These are phyloP conservation scores for Torulaspora microellipsoides DNA, from an alignment of 805 yeast genomes.

Conservation along the genomic window DNA sequence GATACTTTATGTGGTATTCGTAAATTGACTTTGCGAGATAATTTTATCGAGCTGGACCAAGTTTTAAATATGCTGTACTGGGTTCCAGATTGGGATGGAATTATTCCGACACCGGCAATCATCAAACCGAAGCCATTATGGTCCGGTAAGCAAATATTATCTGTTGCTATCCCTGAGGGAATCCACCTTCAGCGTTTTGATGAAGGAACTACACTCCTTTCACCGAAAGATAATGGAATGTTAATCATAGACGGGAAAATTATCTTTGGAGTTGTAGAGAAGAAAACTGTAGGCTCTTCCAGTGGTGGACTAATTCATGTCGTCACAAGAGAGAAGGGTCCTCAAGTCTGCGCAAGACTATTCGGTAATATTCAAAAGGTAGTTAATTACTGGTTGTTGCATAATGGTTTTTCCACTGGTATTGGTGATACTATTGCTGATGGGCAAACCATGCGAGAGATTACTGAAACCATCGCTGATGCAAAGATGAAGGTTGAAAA, in stretches of 20 bases:
- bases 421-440: conserved; percentile 99
- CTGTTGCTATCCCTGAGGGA: conserved; percentile 93
- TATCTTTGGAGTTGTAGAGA: conserved; percentile 96
- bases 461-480: conserved; percentile 86
- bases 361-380: conserved; percentile 93
- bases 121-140: conserved; percentile 92
- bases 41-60: conserved; percentile 83
- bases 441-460: conserved; percentile 88
- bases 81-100: conserved; percentile 99
- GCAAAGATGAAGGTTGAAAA: conserved; percentile 95
- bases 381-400: conserved; percentile 93
- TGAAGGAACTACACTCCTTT: conserved; percentile 73
- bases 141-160: conserved; percentile 94
- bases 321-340: conserved; percentile 96
- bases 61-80: conserved; percentile 95
- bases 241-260: conserved; percentile 91
- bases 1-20: conserved; percentile 97
- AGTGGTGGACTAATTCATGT: conserved; percentile 98
- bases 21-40: conserved; percentile 89
- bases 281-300: conserved; percentile 97
- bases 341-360: conserved; percentile 79
- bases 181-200: conserved; percentile 92
- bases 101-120: conserved; percentile 92
- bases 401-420: conserved; percentile 97
- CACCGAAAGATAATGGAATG: conserved; percentile 96